phyloP scores from a whole-genome alignment of 306 rosid genomes.

The Amphicarpaea edgeworthii region DNA sequence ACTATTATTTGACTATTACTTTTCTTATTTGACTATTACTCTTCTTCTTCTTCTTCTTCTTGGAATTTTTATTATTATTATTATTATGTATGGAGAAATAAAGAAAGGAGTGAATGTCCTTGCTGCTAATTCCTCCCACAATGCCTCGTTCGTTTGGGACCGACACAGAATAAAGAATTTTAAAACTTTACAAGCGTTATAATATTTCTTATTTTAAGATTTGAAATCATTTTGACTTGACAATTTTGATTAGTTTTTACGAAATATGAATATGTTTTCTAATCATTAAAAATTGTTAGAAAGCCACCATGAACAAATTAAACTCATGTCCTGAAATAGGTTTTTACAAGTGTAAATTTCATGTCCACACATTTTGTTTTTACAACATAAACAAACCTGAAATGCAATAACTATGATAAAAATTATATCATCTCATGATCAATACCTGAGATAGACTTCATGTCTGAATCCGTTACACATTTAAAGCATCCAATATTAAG shows the following conservation, averaged over 20 bases:
- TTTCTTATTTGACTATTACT: neutral
- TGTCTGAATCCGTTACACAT: slow-evolving; percentile 67
- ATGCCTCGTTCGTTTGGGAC: slow-evolving; percentile 34
- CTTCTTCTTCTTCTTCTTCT: too few relatives aligned
- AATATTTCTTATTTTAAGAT: too few relatives aligned
- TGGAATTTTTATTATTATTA: too few relatives aligned
- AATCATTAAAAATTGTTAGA: neutral
- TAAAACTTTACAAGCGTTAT: neutral
- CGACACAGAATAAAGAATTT: slow-evolving; percentile 10
- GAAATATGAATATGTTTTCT: neutral
- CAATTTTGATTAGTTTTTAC: neutral
- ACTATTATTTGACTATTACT: too few relatives aligned
- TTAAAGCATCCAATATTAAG: slow-evolving; percentile 71
- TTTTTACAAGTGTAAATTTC: too few relatives aligned
- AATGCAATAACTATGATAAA: neutral
- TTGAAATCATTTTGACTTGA: neutral
- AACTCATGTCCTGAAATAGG: too few relatives aligned
- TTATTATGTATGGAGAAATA: neutral
- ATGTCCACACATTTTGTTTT: too few relatives aligned
- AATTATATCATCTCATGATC: slow-evolving; percentile 3
- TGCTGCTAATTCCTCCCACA: slow-evolving; percentile 7
- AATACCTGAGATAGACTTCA: slow-evolving; percentile 71
- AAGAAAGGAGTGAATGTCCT: slow-evolving; percentile 14
- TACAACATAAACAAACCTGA: slow-evolving; percentile 24
- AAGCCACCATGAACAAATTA: neutral